Percentiles rank a stretch among this genome's conserved stretches.
These are phyloP conservation scores for Phytophthora kernoviae DNA, from an alignment of 352 stramenopile species.

Conservation along the genomic window DNA sequence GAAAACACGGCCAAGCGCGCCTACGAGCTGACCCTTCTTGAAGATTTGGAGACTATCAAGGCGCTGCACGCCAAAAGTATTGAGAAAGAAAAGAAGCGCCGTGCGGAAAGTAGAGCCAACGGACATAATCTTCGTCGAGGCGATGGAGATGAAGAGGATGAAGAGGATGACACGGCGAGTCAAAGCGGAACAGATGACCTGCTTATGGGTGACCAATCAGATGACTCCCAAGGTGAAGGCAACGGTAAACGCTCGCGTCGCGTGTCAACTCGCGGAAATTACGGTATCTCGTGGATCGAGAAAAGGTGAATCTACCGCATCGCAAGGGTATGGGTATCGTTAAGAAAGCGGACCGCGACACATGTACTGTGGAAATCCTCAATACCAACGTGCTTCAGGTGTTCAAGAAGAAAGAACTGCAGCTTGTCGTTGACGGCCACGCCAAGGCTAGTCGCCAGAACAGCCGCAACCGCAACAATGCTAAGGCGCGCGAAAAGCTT, in stretches of 20 bases:
- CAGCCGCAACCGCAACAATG: conserved; percentile 69
- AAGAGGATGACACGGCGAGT: conserved; percentile 48
- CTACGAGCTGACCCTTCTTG: conserved; percentile 86
- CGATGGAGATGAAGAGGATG: conserved; percentile 59
- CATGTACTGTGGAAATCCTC: conserved; percentile 82
- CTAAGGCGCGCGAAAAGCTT: conserved; percentile 76
- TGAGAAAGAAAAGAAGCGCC: conserved; percentile 60
- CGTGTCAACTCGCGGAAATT: conserved; percentile 78
- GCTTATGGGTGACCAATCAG: conserved; percentile 55
- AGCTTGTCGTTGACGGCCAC: conserved; percentile 68
- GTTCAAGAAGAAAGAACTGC: conserved; percentile 90
- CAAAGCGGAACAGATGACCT: conserved; percentile 63
- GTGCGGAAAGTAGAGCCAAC: conserved; percentile 32
- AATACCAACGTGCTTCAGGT: conserved; percentile 74
- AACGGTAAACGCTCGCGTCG: conserved; percentile 72
- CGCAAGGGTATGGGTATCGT: conserved; percentile 80
- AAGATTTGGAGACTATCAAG: conserved; percentile 85
- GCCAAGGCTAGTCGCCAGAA: conserved; percentile 58
- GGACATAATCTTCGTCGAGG: conserved; percentile 31
- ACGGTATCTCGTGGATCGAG: conserved; percentile 88
- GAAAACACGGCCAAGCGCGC: conserved; percentile 88
- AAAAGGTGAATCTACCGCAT: conserved; percentile 83
- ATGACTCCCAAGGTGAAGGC: conserved; percentile 85
- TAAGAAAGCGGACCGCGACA: conserved; percentile 85
- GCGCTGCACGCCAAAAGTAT: conserved; percentile 70